Conservation (phyloP, 495 filamentous ascomycete genomes). For the Trichoderma gamsii region DNA sequence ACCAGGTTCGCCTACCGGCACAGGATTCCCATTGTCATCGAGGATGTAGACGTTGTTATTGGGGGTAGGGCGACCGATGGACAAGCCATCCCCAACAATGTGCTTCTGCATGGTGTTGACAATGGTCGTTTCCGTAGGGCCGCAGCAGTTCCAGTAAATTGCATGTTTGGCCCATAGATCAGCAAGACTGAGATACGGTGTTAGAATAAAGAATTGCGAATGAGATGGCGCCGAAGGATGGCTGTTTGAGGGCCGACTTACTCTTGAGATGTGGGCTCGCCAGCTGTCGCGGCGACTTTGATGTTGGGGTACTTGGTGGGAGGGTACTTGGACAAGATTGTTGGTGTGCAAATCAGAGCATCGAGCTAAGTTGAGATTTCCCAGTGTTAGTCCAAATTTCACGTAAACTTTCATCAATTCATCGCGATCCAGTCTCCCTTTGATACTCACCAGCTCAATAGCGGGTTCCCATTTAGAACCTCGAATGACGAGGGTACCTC, state of each 20-base stretch:
- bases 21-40: slow-evolving; percentile 32
- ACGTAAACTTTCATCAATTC: background rate
- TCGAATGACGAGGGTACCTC: slow-evolving; percentile 32
- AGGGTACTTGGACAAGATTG: slow-evolving; percentile 26
- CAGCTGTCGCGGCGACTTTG: slow-evolving; percentile 24
- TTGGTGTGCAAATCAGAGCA: slow-evolving; percentile 33
- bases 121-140: slow-evolving; percentile 36
- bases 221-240: background rate
- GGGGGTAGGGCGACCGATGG: slow-evolving; percentile 33
- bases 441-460: slow-evolving; percentile 8
- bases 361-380: slow-evolving; percentile 23
- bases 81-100: slow-evolving; percentile 25
- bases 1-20: slow-evolving; percentile 28
- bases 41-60: slow-evolving; percentile 37
- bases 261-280: slow-evolving; percentile 18
- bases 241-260: background rate
- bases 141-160: slow-evolving; percentile 34
- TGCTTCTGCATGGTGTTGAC: slow-evolving; percentile 34
- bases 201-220: background rate
- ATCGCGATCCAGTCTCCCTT: background rate
- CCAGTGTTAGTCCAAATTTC: slow-evolving; percentile 10
- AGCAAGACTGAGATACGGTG: slow-evolving; percentile 21
- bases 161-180: slow-evolving; percentile 29
- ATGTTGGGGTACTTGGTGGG: slow-evolving; percentile 32
- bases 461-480: slow-evolving; percentile 24